Conservation (phyloP, 768 basidiomycete genomes). For the Leccinum boreale region DNA sequence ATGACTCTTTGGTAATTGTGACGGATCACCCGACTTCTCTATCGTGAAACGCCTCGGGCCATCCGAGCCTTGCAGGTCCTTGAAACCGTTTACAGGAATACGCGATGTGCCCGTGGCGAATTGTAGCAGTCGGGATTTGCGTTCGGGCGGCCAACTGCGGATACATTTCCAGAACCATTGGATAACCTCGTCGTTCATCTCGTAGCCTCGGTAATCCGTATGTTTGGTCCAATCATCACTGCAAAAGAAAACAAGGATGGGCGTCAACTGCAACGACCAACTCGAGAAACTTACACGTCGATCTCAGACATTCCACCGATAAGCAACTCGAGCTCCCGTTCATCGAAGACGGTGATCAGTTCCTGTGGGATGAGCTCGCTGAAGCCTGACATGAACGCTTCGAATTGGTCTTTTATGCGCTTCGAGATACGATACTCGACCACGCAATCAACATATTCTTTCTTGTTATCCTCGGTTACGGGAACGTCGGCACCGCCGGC, state of each 20-base stretch:
- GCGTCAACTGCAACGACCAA: background rate
- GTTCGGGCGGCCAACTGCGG: conserved; percentile 95
- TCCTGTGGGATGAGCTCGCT: conserved; percentile 99
- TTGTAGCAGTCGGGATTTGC: conserved; percentile 93
- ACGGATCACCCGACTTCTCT: conserved; percentile 96
- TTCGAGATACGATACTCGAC: conserved; percentile 97
- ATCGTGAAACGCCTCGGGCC: conserved; percentile 97
- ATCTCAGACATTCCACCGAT: conserved; percentile 99
- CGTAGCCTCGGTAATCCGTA: conserved; percentile 97
- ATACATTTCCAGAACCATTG: conserved; percentile 99
- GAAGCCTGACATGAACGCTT: conserved; percentile 99
- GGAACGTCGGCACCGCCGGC: conserved; percentile 80
- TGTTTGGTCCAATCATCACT: conserved; percentile 99
- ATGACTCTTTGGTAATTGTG: conserved; percentile 93
- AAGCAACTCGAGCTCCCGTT: conserved; percentile 92
- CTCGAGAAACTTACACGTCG: conserved; percentile 70
- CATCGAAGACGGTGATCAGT: conserved; percentile 96
- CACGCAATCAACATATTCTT: conserved; percentile 91
- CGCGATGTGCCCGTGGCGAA: conserved; percentile 97
- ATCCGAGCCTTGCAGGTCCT: conserved; percentile 96
- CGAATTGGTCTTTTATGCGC: conserved; percentile 98
- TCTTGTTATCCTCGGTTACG: conserved; percentile 98
- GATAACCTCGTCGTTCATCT: conserved; percentile 92
- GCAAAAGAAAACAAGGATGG: background rate
- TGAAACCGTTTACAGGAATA: conserved; percentile 98